Percentiles rank a stretch among this genome's conserved stretches.
These are phyloP conservation scores for Thozetella sp. DNA, from an alignment of 495 filamentous ascomycete genomes.

Conservation along the genomic window DNA sequence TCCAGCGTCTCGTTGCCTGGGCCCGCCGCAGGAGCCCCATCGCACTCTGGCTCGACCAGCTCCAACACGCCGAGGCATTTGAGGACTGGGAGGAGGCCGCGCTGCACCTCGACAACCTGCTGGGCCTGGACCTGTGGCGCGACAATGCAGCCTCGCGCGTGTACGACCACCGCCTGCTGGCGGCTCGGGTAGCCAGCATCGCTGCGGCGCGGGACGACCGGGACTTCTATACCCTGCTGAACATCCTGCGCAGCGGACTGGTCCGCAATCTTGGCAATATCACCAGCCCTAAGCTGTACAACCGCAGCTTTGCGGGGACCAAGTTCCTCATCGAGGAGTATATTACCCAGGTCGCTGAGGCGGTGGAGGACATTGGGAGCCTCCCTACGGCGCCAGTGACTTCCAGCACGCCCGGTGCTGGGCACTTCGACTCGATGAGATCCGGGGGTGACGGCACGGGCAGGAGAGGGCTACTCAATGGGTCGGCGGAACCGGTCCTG, in stretches of 20 bases:
- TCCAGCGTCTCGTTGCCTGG: constrained; percentile 32
- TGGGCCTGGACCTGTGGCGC: constrained; percentile 83
- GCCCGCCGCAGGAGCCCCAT: constrained; percentile 53
- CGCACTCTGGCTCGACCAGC: constrained; percentile 54
- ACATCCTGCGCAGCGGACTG: constrained; percentile 81
- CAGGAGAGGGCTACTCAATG: background rate
- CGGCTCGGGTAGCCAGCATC: constrained; percentile 72
- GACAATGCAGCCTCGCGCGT: constrained; percentile 78
- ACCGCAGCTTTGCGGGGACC: constrained; percentile 83
- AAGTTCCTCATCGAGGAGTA: constrained; percentile 93
- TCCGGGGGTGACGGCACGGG: background rate
- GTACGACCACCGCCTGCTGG: constrained; percentile 90
- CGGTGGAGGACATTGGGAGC: constrained; percentile 75
- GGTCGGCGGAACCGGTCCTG: constrained; percentile 31
- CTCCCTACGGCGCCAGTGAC: constrained; percentile 48
- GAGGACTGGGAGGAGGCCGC: constrained; percentile 87
- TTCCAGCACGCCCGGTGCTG: background rate
- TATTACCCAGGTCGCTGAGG: constrained; percentile 77
- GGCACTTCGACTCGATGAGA: background rate
- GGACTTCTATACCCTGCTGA: constrained; percentile 74
- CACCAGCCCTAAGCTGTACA: constrained; percentile 80
- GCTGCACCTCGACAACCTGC: constrained; percentile 73
- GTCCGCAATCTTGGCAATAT: constrained; percentile 94
- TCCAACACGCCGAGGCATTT: constrained; percentile 67
- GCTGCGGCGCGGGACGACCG: constrained; percentile 73